A percentile compares a stretch with the other conserved stretches of the same genome.
Evolutionary conservation across 208 protist species (phyloP).

Genomic region (Angomonas desouzai): DNA sequence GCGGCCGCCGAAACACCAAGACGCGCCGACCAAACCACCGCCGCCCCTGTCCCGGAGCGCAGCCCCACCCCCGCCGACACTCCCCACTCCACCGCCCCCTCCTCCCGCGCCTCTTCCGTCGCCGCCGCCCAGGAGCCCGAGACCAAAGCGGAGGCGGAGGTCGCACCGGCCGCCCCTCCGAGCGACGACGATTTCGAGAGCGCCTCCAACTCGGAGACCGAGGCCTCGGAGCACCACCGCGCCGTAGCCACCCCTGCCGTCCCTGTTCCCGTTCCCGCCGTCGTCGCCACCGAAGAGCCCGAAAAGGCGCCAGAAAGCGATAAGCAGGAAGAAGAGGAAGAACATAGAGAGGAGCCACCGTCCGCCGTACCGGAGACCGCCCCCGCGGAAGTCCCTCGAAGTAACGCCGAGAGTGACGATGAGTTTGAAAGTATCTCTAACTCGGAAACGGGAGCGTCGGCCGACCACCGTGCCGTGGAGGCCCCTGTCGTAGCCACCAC

Average conservation of each 20-base stretch:
- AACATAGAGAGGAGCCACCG: too few relatives aligned
- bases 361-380: too few relatives aligned
- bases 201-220: background rate
- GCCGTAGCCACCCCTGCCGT: background rate
- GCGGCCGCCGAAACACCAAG: background rate
- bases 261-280: background rate
- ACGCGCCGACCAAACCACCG: background rate
- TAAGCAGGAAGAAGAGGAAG: background rate
- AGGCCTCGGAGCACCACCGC: background rate
- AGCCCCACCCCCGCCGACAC: background rate
- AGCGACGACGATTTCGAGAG: conserved; percentile 5
- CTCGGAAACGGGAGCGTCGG: too few relatives aligned
- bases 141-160: background rate
- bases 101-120: background rate
- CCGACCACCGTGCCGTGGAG: too few relatives aligned
- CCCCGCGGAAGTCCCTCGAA: too few relatives aligned
- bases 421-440: too few relatives aligned
- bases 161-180: background rate
- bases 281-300: too few relatives aligned
- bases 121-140: background rate
- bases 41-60: background rate
- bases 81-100: background rate
- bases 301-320: too few relatives aligned
- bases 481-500: too few relatives aligned
- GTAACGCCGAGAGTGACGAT: too few relatives aligned